Evolutionary conservation across 371 early-diverging fungal genomes (phyloP).

Genomic region (Mortierella sp.): DNA sequence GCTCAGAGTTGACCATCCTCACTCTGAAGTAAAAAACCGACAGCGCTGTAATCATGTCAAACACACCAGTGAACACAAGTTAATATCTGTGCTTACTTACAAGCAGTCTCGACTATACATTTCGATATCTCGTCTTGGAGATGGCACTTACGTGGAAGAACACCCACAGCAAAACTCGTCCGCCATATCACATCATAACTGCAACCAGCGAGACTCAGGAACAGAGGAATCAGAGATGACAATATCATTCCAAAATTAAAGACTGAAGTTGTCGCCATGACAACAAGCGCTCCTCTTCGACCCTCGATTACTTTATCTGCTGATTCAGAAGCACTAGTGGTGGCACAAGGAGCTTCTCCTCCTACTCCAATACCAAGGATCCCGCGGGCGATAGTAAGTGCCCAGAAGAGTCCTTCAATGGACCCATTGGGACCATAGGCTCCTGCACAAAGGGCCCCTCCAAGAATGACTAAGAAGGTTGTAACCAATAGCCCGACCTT

Average conservation of each 20-base stretch:
- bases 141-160: conserved; percentile 52
- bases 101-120: too few species aligned
- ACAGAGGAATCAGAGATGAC: conserved; percentile 60
- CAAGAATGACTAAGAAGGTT: conserved; percentile 57
- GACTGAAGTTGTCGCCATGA: conserved; percentile 57
- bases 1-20: conserved; percentile 61
- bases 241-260: conserved; percentile 64
- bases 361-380: conserved; percentile 59
- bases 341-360: conserved; percentile 64
- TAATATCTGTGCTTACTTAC: too few species aligned
- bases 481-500: conserved; percentile 58
- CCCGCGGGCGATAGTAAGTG: conserved; percentile 63
- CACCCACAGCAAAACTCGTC: conserved; percentile 59
- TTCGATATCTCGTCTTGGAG: too few species aligned
- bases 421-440: conserved; percentile 27
- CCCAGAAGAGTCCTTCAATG: conserved; percentile 58
- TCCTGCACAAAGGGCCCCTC: conserved; percentile 56
- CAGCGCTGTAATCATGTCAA: conserved; percentile 23
- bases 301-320: conserved; percentile 59
- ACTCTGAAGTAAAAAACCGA: conserved; percentile 65
- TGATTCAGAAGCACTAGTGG: conserved; percentile 63
- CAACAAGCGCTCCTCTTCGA: conserved; percentile 60
- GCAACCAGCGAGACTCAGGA: conserved; percentile 53
- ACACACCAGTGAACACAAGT: too few species aligned
- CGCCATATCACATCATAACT: conserved; percentile 59